phyloP scores from a whole-genome alignment of 345 rosid genomes.

The Nephelium lappaceum region DNA sequence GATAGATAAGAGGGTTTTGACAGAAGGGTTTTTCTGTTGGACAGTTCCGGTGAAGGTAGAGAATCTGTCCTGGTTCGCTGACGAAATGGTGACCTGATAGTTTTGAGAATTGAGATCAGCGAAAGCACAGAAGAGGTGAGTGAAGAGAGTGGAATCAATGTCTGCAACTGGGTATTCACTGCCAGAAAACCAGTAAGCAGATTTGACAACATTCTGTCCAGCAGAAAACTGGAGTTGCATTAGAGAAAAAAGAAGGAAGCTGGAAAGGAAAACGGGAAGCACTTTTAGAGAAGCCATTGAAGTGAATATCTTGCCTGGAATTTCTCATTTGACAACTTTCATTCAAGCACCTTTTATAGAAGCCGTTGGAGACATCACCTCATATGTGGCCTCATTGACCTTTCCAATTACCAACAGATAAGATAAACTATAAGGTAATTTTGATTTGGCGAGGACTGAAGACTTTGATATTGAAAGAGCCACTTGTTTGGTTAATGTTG shows the following conservation, averaged over 20 bases:
- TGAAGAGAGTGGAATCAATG: constrained; percentile 60
- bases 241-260: not conserved
- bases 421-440: no score
- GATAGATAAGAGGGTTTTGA: constrained; percentile 47
- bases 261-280: not conserved
- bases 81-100: constrained; percentile 42
- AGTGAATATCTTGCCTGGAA: not conserved
- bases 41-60: constrained; percentile 34
- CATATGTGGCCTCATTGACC: not conserved
- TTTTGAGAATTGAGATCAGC: constrained; percentile 48
- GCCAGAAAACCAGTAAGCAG: constrained; percentile 51
- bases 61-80: constrained; percentile 46
- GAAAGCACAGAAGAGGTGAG: constrained; percentile 61
- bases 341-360: not conserved
- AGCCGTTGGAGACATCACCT: not conserved
- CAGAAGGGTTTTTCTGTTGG: constrained; percentile 35
- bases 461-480: no score
- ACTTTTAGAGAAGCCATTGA: not conserved
- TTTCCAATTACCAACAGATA: no score
- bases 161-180: constrained; percentile 34
- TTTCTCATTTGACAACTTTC: not conserved
- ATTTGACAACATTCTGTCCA: constrained; percentile 44
- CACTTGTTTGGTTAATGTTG: no score
- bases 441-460: no score
- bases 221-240: constrained; percentile 20